A percentile compares a stretch with the other conserved stretches of the same genome.
phyloP scores from a whole-genome alignment of 2,329 filamentous ascomycete genomes.

The Xylaria sp. region DNA sequence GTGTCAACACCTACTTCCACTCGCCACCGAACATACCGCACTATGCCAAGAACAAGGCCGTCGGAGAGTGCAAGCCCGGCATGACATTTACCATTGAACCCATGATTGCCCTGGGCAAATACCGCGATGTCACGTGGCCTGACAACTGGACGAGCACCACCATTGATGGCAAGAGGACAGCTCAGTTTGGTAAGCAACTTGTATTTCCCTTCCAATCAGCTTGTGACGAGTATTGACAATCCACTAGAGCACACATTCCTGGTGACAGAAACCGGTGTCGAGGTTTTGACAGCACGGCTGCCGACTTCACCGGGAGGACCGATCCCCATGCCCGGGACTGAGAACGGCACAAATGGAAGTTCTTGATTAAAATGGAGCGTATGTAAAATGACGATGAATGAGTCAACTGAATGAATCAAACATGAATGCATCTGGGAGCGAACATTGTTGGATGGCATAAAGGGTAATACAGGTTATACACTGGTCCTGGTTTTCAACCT shows the following conservation, averaged over 20 bases:
- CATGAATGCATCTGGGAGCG: background rate
- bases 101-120: conserved; percentile 93
- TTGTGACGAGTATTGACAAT: background rate
- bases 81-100: conserved; percentile 99
- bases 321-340: conserved; percentile 57
- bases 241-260: conserved; percentile 78
- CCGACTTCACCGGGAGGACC: conserved; percentile 78
- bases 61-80: conserved; percentile 89
- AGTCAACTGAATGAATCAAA: conserved; percentile 1
- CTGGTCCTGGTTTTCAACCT: background rate
- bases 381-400: conserved; percentile 9
- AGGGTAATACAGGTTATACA: background rate
- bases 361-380: conserved; percentile 1
- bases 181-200: conserved; percentile 80
- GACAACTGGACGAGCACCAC: conserved; percentile 99
- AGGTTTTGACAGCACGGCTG: conserved; percentile 77
- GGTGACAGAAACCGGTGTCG: conserved; percentile 83
- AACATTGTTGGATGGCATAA: background rate
- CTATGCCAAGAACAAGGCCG: conserved; percentile 98
- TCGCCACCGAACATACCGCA: conserved; percentile 93
- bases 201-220: background rate
- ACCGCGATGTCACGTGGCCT: conserved; percentile 94
- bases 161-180: conserved; percentile 84
- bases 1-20: conserved; percentile 93
- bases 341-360: conserved; percentile 31